These are phyloP conservation scores for Brasilioporus rufonigricans DNA, from an alignment of 768 basidiomycete genomes.

Conservation along the genomic window DNA sequence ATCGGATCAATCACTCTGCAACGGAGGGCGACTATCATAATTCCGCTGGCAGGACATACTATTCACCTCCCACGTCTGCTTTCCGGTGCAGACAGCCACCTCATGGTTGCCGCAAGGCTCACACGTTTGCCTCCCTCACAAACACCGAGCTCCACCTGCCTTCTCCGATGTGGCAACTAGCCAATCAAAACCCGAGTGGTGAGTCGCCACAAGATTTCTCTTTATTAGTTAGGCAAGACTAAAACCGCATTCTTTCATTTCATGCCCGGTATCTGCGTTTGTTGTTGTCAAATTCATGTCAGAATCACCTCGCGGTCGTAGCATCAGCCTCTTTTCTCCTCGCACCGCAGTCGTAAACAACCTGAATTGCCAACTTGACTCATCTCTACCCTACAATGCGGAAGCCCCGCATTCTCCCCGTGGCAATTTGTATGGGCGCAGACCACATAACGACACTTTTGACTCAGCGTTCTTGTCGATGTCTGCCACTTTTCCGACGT, in stretches of 20 bases:
- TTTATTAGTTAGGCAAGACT: constrained; percentile 14
- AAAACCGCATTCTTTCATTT: constrained; percentile 23
- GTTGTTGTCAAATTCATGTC: constrained; percentile 19
- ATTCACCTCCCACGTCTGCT: constrained; percentile 22
- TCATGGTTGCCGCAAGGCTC: constrained; percentile 30
- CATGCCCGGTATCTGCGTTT: constrained; percentile 17
- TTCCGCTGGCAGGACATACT: constrained; percentile 12
- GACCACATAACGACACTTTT: constrained; percentile 23
- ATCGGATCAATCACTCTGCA: constrained; percentile 18
- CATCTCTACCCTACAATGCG: constrained; percentile 31
- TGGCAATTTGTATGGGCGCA: constrained; percentile 24
- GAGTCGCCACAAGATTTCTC: constrained; percentile 21
- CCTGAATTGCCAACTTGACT: constrained; percentile 16
- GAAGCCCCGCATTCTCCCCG: constrained; percentile 30
- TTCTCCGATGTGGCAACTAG: constrained; percentile 21
- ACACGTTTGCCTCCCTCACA: constrained; percentile 33
- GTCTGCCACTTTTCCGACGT: constrained; percentile 28
- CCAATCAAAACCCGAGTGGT: constrained; percentile 31
- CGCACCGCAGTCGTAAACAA: constrained; percentile 25
- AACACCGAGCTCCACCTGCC: constrained; percentile 31
- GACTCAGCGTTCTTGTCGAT: constrained; percentile 23
- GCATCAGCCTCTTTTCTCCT: constrained; percentile 33
- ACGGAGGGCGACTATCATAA: constrained; percentile 12
- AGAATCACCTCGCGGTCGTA: constrained; percentile 33
- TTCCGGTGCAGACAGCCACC: constrained; percentile 23